Conservation (phyloP, 1,139 yeast genomes). For the Sugiyamaella pinicola region DNA sequence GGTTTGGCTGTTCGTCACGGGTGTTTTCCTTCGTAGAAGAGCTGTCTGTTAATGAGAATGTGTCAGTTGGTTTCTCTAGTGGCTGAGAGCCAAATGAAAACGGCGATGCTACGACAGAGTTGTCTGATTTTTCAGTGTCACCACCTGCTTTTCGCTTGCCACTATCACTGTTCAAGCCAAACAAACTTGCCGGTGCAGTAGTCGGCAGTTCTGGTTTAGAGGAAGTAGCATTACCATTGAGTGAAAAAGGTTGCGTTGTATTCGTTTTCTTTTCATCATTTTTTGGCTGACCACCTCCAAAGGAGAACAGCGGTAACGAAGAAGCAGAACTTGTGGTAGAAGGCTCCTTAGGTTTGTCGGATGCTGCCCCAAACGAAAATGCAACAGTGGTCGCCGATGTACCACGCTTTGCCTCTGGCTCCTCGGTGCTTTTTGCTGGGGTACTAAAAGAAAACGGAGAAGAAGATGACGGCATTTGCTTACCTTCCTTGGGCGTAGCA, state of each 20-base stretch:
- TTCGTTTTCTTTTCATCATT: background rate
- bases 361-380: background rate
- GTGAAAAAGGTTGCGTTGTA: background rate
- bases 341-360: background rate
- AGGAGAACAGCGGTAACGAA: background rate
- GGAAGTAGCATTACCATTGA: background rate
- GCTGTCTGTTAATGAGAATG: background rate
- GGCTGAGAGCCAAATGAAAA: constrained; percentile 16
- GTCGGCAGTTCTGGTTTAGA: background rate
- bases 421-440: background rate
- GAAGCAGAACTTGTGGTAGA: background rate
- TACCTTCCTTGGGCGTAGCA: background rate
- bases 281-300: background rate
- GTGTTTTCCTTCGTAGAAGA: background rate
- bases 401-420: background rate
- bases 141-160: background rate
- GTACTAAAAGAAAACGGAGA: constrained; percentile 6
- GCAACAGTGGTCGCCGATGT: background rate
- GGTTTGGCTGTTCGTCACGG: background rate
- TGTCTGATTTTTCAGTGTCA: background rate
- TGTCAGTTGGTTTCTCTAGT: background rate
- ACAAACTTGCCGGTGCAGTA: background rate
- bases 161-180: background rate
- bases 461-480: background rate
- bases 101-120: constrained; percentile 2